Evolutionary conservation across 2,329 filamentous ascomycete species (phyloP).

Genomic region (Ceratocystis cacaofunesta): DNA sequence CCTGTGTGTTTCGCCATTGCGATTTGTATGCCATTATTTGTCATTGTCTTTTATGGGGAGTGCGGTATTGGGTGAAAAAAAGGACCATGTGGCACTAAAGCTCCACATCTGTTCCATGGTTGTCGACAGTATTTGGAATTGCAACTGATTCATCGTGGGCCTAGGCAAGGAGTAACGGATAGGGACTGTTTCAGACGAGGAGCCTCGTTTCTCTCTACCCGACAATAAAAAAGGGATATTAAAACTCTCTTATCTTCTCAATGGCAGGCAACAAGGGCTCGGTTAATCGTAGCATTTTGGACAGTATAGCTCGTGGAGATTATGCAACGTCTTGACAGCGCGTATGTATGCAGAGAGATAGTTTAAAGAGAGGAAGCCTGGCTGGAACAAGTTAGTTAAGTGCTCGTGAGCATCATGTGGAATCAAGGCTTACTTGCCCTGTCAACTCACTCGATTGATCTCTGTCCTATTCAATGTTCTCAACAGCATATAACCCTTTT

Average conservation of each 20-base stretch:
- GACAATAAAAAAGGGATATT: not conserved
- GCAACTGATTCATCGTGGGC: not conserved
- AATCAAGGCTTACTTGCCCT: too few relatives aligned
- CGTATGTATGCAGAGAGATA: too few relatives aligned
- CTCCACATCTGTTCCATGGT: not conserved
- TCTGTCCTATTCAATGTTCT: not conserved
- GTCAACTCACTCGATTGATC: not conserved
- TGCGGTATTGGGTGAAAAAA: too few relatives aligned
- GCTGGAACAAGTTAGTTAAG: too few relatives aligned
- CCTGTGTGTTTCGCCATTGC: not conserved
- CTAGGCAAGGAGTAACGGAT: too few relatives aligned
- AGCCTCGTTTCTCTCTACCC: not conserved
- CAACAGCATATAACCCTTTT: not conserved
- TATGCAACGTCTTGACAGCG: too few relatives aligned
- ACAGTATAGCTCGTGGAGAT: too few relatives aligned
- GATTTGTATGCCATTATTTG: not conserved
- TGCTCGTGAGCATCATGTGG: too few relatives aligned
- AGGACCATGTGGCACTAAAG: not conserved
- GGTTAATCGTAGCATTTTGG: too few relatives aligned
- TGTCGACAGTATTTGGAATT: not conserved
- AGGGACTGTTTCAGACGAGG: not conserved
- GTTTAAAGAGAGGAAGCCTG: too few relatives aligned
- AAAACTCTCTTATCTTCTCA: not conserved
- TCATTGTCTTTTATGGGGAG: not conserved
- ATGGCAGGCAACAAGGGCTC: not conserved